phyloP scores from a whole-genome alignment of 306 rosid species.

The Quercus alba region DNA sequence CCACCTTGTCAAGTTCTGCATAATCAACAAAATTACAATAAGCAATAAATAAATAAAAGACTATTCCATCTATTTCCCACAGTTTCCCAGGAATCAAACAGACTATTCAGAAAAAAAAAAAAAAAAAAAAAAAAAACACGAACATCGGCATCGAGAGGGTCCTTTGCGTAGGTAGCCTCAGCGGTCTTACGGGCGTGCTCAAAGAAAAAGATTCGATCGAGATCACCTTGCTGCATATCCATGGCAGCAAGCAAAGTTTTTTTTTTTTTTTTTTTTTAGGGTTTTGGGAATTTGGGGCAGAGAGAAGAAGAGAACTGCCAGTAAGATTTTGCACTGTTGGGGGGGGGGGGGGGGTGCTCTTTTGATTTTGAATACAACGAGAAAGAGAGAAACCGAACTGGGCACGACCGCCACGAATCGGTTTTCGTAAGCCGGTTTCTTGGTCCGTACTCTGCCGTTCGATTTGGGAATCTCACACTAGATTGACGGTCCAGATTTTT shows the following conservation, averaged over 20 bases:
- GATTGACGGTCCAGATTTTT: too few relatives aligned
- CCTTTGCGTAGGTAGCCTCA: slow-evolving; percentile 46
- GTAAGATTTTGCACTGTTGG: not conserved
- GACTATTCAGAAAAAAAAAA: not conserved
- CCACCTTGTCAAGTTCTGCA: slow-evolving; percentile 91
- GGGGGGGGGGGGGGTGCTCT: not conserved
- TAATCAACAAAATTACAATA: not conserved
- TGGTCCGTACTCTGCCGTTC: too few relatives aligned
- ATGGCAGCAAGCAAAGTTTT: slow-evolving; percentile 12
- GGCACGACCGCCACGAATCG: not conserved
- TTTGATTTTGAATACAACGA: not conserved
- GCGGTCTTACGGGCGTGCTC: slow-evolving; percentile 78
- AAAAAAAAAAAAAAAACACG: not conserved
- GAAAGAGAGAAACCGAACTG: not conserved
- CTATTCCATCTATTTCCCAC: not conserved
- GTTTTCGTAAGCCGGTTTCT: not conserved
- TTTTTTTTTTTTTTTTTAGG: not conserved
- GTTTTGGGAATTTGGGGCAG: not conserved
- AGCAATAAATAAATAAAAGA: not conserved
- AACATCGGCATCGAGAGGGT: slow-evolving; percentile 86
- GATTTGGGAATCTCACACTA: too few relatives aligned
- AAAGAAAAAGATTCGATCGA: slow-evolving; percentile 79
- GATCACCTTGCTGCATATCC: slow-evolving; percentile 67
- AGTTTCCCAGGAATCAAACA: not conserved
- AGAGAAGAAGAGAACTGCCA: not conserved